Percentiles rank a stretch among this genome's conserved stretches.
Conservation (phyloP, 148 eudicot species). For the Nepenthes gracilis region DNA sequence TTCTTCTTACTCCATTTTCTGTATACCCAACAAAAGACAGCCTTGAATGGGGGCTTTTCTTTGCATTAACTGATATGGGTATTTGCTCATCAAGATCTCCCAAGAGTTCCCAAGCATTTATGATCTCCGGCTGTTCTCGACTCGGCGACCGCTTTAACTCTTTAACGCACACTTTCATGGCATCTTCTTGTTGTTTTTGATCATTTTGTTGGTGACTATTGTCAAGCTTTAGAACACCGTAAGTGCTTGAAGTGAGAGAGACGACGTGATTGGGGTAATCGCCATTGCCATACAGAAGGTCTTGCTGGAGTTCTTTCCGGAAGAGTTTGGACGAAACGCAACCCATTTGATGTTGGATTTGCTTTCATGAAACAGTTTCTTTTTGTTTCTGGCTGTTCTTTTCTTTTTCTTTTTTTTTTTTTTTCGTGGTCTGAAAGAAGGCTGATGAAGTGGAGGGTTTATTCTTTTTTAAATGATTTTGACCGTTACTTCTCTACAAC, state of each 20-base stretch:
- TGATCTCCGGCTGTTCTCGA: constrained; percentile 45
- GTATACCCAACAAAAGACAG: constrained; percentile 23
- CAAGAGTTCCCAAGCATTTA: constrained; percentile 86
- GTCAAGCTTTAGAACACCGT: constrained; percentile 66
- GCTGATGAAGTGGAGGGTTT: no score
- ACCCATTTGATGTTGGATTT: constrained; percentile 35
- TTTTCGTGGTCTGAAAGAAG: no score
- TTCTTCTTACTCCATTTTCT: constrained; percentile 18
- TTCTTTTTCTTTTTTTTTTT: no score
- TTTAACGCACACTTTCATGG: neutral
- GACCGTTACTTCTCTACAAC: no score
- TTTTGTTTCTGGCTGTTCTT: no score
- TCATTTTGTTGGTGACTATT: constrained; percentile 8
- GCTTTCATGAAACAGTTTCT: neutral
- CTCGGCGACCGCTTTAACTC: constrained; percentile 23
- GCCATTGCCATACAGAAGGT: constrained; percentile 18
- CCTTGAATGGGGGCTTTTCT: constrained; percentile 37
- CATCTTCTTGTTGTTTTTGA: neutral
- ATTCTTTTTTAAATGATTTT: no score
- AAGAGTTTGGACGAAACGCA: constrained; percentile 66
- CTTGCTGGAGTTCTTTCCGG: constrained; percentile 30
- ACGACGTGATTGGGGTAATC: constrained; percentile 50
- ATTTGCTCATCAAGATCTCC: constrained; percentile 58
- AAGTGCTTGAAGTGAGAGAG: constrained; percentile 78
- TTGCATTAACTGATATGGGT: constrained; percentile 11